Evolutionary conservation across 2,329 filamentous ascomycete genomes (phyloP).

Genomic region (Pseudopyricularia javanii): DNA sequence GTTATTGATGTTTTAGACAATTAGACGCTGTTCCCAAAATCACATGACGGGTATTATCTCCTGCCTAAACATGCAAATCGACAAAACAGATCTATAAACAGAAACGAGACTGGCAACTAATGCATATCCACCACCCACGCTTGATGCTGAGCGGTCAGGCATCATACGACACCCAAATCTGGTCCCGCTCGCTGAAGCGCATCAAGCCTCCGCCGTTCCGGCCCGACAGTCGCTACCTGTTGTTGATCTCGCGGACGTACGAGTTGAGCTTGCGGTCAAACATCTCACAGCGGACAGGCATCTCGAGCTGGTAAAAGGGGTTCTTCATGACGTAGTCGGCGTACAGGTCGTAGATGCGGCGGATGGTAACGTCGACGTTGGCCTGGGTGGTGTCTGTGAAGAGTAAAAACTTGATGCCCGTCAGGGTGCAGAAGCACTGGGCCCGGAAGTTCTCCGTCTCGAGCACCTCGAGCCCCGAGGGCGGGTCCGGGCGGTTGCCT

Average conservation of each 20-base stretch:
- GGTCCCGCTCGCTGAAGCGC: neutral
- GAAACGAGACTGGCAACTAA: neutral
- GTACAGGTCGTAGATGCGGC: conserved; percentile 87
- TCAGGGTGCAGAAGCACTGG: conserved; percentile 91
- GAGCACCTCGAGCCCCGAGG: conserved; percentile 79
- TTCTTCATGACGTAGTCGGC: conserved; percentile 99
- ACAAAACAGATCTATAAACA: neutral
- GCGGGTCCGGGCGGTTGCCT: conserved; percentile 41
- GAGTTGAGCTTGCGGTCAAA: conserved; percentile 79
- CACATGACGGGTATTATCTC: neutral
- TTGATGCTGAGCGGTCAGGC: neutral
- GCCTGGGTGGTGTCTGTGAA: conserved; percentile 85
- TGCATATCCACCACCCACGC: neutral
- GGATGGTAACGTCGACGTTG: conserved; percentile 74
- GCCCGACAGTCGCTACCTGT: conserved; percentile 23
- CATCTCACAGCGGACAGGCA: conserved; percentile 90
- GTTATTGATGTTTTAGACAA: neutral
- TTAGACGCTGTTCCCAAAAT: neutral
- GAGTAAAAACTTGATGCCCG: conserved; percentile 87
- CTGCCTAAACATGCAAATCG: neutral
- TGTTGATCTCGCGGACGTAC: conserved; percentile 65
- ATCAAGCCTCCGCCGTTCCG: neutral
- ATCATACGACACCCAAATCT: neutral
- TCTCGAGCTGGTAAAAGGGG: conserved; percentile 95
- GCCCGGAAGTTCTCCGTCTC: conserved; percentile 91